These are phyloP conservation scores for Phylloporus sp. DNA, from an alignment of 768 basidiomycete genomes.

Conservation along the genomic window DNA sequence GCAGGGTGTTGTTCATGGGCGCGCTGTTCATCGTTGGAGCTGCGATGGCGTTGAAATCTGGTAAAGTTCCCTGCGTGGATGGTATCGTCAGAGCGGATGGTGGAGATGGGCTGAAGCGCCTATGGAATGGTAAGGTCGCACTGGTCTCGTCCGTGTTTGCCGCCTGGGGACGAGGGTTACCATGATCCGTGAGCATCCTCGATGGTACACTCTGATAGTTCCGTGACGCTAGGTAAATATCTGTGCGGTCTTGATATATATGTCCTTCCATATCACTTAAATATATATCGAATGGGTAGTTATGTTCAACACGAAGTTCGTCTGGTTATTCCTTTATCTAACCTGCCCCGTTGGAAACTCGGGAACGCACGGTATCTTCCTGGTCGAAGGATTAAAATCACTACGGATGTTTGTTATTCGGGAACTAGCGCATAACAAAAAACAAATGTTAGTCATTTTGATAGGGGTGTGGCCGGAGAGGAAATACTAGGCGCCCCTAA, in stretches of 20 bases:
- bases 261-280: background rate
- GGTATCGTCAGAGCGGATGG: slow-evolving; percentile 10
- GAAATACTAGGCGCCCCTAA: too few relatives aligned
- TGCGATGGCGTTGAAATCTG: slow-evolving; percentile 46
- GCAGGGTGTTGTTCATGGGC: slow-evolving; percentile 47
- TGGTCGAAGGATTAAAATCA: too few relatives aligned
- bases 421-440: too few relatives aligned
- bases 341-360: too few relatives aligned
- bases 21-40: slow-evolving; percentile 67
- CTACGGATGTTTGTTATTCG: too few relatives aligned
- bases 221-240: background rate
- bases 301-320: too few relatives aligned
- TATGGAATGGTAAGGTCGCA: slow-evolving; percentile 24
- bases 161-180: slow-evolving; percentile 26
- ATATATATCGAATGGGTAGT: background rate
- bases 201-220: background rate
- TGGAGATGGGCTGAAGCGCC: slow-evolving; percentile 20
- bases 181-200: slow-evolving; percentile 6
- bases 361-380: too few relatives aligned
- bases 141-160: slow-evolving; percentile 20
- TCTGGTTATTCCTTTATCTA: too few relatives aligned
- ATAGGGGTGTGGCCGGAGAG: too few relatives aligned
- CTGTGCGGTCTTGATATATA: background rate
- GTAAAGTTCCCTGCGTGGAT: slow-evolving; percentile 12
- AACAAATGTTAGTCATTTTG: too few relatives aligned